phyloP scores from a whole-genome alignment of 2,329 filamentous ascomycete genomes.

The Fusarium marasasianum region DNA sequence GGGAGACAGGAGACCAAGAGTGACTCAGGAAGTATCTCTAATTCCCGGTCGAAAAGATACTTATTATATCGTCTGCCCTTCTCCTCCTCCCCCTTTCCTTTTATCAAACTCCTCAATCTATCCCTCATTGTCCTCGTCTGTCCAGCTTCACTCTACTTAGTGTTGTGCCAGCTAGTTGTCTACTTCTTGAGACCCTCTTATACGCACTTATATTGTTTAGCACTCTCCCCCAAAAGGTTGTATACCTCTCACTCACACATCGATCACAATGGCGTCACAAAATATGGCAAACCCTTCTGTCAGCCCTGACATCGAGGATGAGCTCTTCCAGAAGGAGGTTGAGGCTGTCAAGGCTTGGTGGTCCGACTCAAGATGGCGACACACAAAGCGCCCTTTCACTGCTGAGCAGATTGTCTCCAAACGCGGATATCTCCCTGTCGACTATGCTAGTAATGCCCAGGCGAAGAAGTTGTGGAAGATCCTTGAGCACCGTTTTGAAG shows the following conservation, averaged over 20 bases:
- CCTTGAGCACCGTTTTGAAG: slow-evolving; percentile 86
- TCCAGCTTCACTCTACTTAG: background rate
- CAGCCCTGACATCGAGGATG: slow-evolving; percentile 66
- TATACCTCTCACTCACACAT: background rate
- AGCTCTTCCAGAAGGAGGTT: slow-evolving; percentile 83
- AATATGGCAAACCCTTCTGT: slow-evolving; percentile 69
- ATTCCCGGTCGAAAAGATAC: slow-evolving; percentile 37
- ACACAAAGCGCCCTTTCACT: slow-evolving; percentile 92
- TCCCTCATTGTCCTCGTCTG: background rate
- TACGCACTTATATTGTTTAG: background rate
- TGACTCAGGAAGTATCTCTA: slow-evolving; percentile 21
- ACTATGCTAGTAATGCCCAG: slow-evolving; percentile 89
- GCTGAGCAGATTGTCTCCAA: slow-evolving; percentile 98
- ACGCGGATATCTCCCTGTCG: slow-evolving; percentile 87
- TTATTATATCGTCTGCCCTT: slow-evolving; percentile 38
- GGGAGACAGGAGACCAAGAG: slow-evolving; percentile 32
- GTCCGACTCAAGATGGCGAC: slow-evolving; percentile 88
- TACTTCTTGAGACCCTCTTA: slow-evolving; percentile 7
- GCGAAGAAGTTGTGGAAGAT: slow-evolving; percentile 96
- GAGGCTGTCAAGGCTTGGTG: slow-evolving; percentile 94
- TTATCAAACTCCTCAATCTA: background rate
- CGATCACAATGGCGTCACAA: slow-evolving; percentile 62
- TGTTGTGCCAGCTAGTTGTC: background rate
- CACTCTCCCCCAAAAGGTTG: background rate
- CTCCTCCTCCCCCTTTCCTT: background rate